Conservation (phyloP, 345 rosid genomes). For the Euphorbia peplus region DNA sequence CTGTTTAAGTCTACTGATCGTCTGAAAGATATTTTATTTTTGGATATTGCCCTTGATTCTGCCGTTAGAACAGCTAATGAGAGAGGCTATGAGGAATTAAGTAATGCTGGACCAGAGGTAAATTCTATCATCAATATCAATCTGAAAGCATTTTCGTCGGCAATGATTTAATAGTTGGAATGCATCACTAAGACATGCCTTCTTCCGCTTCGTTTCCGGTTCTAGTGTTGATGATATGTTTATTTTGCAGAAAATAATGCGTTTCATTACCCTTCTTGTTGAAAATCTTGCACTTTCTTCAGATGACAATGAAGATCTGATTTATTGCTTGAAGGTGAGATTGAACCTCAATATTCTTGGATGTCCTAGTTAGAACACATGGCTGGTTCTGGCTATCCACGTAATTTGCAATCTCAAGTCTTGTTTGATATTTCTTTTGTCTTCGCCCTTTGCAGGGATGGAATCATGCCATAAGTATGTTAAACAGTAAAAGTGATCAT, state of each 20-base stretch:
- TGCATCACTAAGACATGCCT: background rate
- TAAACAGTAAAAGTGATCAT: constrained; percentile 44
- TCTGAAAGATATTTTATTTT: constrained; percentile 86
- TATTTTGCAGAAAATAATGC: constrained; percentile 72
- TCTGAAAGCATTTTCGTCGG: background rate
- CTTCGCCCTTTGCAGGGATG: constrained; percentile 62
- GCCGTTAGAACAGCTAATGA: constrained; percentile 93
- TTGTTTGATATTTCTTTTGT: constrained; percentile 14
- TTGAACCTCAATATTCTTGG: background rate
- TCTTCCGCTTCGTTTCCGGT: constrained; percentile 13
- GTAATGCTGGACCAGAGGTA: constrained; percentile 81
- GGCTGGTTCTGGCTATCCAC: background rate
- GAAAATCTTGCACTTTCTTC: constrained; percentile 93
- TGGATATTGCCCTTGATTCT: constrained; percentile 93
- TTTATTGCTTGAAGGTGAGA: constrained; percentile 85
- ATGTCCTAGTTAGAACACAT: background rate
- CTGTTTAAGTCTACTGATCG: constrained; percentile 65
- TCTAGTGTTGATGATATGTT: constrained; percentile 20
- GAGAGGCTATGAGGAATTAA: constrained; percentile 86
- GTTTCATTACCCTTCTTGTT: constrained; percentile 70
- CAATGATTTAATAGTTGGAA: constrained; percentile 4
- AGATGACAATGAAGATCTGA: constrained; percentile 90
- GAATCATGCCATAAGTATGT: constrained; percentile 65
- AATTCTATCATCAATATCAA: constrained; percentile 15
- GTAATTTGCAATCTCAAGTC: constrained; percentile 4